Evolutionary conservation across 1,139 yeast genomes (phyloP).

Genomic region (Williopsis jadinii): DNA sequence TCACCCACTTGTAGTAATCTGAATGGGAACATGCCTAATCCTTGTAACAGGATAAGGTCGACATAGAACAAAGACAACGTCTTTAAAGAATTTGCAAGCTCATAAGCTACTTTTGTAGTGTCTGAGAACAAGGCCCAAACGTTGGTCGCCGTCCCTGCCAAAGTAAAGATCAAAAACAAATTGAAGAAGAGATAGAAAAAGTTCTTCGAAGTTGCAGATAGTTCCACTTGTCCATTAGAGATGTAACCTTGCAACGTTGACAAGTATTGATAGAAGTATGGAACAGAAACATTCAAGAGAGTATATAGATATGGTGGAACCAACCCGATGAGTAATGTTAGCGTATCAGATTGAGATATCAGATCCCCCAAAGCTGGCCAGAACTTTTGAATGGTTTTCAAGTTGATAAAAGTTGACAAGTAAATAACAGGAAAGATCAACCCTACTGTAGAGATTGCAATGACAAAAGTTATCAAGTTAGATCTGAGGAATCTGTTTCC

Average conservation of each 20-base stretch:
- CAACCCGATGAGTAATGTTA: constrained; percentile 68
- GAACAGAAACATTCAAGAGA: constrained; percentile 61
- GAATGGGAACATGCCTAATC: constrained; percentile 79
- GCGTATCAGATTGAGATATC: constrained; percentile 48
- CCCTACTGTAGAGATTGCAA: constrained; percentile 56
- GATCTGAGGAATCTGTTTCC: constrained; percentile 50
- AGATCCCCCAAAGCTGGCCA: constrained; percentile 71
- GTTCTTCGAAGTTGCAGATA: constrained; percentile 72
- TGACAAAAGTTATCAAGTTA: constrained; percentile 55
- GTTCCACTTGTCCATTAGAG: constrained; percentile 75
- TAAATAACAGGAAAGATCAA: constrained; percentile 71
- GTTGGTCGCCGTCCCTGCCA: constrained; percentile 68
- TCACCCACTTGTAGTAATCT: constrained; percentile 53
- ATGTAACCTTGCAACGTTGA: constrained; percentile 68
- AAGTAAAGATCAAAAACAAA: constrained; percentile 75
- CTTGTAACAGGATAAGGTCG: constrained; percentile 76
- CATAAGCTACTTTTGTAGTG: constrained; percentile 73
- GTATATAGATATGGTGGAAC: constrained; percentile 75
- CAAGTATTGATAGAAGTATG: constrained; percentile 67
- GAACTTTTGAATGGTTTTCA: constrained; percentile 57
- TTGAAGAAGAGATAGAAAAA: constrained; percentile 81
- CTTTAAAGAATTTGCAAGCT: constrained; percentile 64
- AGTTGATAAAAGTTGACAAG: constrained; percentile 64
- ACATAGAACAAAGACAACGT: constrained; percentile 73
- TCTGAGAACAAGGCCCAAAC: constrained; percentile 64